Conservation (phyloP, 2,329 filamentous ascomycete genomes). For the Talaromyces sp. region DNA sequence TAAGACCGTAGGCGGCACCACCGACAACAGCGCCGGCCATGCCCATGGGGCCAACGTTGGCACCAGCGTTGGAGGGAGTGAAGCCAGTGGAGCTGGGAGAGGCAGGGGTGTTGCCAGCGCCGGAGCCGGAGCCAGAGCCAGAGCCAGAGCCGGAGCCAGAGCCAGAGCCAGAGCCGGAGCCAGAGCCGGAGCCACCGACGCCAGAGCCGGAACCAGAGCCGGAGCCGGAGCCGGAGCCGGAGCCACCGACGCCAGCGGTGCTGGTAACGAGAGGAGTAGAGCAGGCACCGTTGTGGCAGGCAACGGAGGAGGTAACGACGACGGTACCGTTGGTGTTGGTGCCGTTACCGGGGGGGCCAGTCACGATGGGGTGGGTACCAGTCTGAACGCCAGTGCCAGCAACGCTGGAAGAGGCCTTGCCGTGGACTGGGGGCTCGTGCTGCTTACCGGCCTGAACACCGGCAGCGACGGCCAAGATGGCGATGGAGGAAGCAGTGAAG, state of each 20-base stretch:
- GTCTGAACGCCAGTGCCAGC: conserved; percentile 9
- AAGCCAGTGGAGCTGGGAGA: conserved; percentile 21
- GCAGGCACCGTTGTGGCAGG: conserved; percentile 7
- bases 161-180: conserved; percentile 5
- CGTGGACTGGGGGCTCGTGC: conserved; percentile 18
- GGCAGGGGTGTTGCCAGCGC: conserved; percentile 15
- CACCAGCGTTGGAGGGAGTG: conserved; percentile 29
- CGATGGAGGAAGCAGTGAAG: conserved; percentile 28
- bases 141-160: not conserved
- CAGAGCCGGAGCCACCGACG: not conserved
- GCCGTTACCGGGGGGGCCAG: conserved; percentile 15
- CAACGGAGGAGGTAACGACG: conserved; percentile 15
- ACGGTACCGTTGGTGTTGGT: conserved; percentile 7
- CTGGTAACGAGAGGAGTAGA: not conserved
- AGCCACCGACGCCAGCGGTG: not conserved
- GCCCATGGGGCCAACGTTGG: conserved; percentile 25
- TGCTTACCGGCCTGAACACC: conserved; percentile 15
- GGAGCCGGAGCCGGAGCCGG: conserved; percentile 7
- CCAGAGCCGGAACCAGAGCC: conserved; percentile 9
- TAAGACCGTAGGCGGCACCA: conserved; percentile 23
- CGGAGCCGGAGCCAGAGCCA: conserved; percentile 10
- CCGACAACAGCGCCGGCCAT: conserved; percentile 25
- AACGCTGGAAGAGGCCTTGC: not conserved
- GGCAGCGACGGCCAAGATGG: conserved; percentile 21
- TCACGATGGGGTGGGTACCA: conserved; percentile 25